Base-by-base conservation (phyloP, 768 basidiomycete species). In the Cytidiella melzeri region DNA sequence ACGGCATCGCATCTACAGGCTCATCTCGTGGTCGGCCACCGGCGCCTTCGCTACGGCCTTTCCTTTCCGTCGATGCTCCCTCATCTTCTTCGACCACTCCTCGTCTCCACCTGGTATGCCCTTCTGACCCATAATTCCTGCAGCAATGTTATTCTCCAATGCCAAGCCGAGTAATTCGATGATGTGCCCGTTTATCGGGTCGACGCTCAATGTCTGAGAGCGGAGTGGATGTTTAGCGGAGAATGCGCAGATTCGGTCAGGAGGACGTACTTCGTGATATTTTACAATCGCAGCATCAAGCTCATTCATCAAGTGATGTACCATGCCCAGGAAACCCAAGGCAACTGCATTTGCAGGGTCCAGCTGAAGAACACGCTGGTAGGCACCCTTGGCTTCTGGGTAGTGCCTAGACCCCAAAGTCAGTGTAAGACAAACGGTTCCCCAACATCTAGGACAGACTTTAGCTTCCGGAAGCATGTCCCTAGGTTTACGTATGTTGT, bases 401-500 rank as follows among this genome's bases (percentile, higher is more conserved):
- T 67, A 61, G 12, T 61, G 64, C 3, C 73, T 74, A 55, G 38
- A 30, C 6, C 2, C n/a, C 9, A 6, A 40, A n/a, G n/a, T 45
- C 30, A 46, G 38, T 15, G 5, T 19, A 24, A 26, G 9, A 30
- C n/a, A 19, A 55, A 24, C 44, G 47, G 34, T 34, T 43, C 19
- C 3, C 18, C 41, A 37, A 13, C 19, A 47, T 19, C 30, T 36
- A 21, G n/a, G 4, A 65, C 81, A 50, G 54, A 91, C 92, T 78
- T 80, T 10, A 88, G 71, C 64, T 89, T 91, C 18, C 94, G 80
- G 56, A 79, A 81, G 46, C 87, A 86, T 21, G 95, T 96, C 10
- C 92, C 96, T 15, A 98, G 77, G 62, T 98, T 99, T 52, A 95
- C 71, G 64, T 90, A 92, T 0, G 94, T 96, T 10, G 84, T 83